Percentiles rank a stretch among this genome's conserved stretches.
Conservation (phyloP, 2,329 filamentous ascomycete species). For the Penicillium sp. region DNA sequence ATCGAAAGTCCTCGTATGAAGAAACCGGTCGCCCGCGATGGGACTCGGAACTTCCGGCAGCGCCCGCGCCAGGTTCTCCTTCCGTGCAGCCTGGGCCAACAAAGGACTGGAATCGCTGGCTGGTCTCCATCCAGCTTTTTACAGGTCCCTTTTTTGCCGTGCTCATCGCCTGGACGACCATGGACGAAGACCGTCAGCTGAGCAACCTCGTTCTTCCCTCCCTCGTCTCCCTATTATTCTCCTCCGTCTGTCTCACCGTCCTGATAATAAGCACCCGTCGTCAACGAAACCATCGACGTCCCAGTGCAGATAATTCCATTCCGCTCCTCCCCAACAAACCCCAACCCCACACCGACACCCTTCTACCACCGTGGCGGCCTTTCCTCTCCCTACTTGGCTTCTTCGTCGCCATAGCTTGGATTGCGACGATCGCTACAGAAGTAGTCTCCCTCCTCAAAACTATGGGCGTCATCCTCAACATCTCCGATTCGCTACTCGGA, state of each 20-base stretch:
- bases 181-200: conserved; percentile 56
- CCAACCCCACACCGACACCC: conserved; percentile 41
- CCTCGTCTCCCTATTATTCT: conserved; percentile 65
- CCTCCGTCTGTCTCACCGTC: conserved; percentile 63
- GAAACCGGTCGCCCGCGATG: conserved; percentile 24
- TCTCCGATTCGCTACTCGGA: conserved; percentile 90
- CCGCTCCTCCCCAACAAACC: neutral
- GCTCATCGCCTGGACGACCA: conserved; percentile 62
- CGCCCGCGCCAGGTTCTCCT: conserved; percentile 20
- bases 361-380: conserved; percentile 70
- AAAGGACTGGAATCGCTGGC: conserved; percentile 84
- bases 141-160: conserved; percentile 82
- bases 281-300: conserved; percentile 36
- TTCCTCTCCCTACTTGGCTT: conserved; percentile 87
- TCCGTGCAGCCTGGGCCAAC: neutral
- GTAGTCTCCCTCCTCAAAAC: conserved; percentile 94
- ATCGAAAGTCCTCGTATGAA: conserved; percentile 20
- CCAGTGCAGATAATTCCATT: neutral
- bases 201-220: conserved; percentile 56
- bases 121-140: conserved; percentile 80
- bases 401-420: conserved; percentile 89
- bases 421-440: conserved; percentile 90
- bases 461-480: conserved; percentile 84
- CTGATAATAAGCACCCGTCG: conserved; percentile 64
- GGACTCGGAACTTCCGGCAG: conserved; percentile 43